Evolutionary conservation across 148 eudicot genomes (phyloP), one percentile per base, ranked within the genome.

Genomic region (Camellia sinensis): DNA sequence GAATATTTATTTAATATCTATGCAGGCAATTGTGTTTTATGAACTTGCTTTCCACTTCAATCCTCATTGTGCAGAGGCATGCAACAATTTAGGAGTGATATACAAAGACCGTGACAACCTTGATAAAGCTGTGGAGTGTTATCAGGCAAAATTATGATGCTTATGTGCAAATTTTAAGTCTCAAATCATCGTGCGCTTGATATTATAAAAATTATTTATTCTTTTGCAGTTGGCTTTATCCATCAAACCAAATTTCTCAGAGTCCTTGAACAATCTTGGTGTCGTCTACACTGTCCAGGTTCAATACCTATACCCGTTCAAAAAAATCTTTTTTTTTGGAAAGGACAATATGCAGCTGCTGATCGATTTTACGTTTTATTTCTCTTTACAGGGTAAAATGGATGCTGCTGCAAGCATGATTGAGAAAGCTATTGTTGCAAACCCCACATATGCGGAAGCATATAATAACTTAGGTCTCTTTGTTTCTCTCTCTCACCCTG

Each of bases 201-300:
- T 22, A 44, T 12, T 12, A 8, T 48, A 60, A 44, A 4, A 29
- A 37, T 61, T 80, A 60, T 63, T 78, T 62, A 53, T 82, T 71
- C 18, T 75, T 71, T 82, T 89, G 84, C 91, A 96, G 99, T 83
- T 87, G 90, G 99, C 99, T 81, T 83, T 96, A 80, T 88, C 99
- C 71, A 94, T 96, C 75, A 96, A 94, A 84, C 91, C 98, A 29
- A n/a, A n/a, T n/a, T n/a, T n/a, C n/a, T n/a, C n/a, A 2, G 98
- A 96, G 85, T 96, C 99, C 68, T 79, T 96, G 79, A 96, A 96
- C 91, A 96, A 96, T 89, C 98, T 96, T 83, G 99, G 99, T 77
- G 99, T 96, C 71, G 99, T 96, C 54, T 92, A 90, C 91, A 96
- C 99, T 59, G 99, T 96, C 80, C 99, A 96, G 99, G 99, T 96